Conservation (phyloP, 78 protist genomes). For the Polysphondylium violaceum region DNA sequence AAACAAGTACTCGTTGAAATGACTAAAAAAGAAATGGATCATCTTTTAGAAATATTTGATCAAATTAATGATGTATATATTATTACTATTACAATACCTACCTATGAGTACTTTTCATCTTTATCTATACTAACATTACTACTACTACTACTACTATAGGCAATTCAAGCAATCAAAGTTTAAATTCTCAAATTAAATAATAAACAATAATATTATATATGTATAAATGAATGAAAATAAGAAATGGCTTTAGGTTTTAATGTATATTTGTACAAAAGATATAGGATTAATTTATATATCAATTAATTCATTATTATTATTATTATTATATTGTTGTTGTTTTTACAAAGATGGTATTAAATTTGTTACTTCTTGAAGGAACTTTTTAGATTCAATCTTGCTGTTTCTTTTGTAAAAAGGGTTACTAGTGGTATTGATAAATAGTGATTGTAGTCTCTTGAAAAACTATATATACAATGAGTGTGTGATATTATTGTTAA, state of each 20-base stretch:
- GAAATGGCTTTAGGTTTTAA: not conserved
- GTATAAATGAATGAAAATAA: not conserved
- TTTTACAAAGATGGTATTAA: constrained; percentile 64
- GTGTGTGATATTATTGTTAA: not conserved
- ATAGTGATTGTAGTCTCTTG: constrained; percentile 51
- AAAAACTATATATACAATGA: constrained; percentile 22
- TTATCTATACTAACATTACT: not conserved
- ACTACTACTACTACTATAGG: not conserved
- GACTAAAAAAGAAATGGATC: constrained; percentile 69
- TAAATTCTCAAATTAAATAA: not conserved
- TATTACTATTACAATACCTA: not conserved
- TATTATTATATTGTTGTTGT: not conserved
- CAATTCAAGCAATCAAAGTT: constrained; percentile 35
- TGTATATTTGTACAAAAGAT: not conserved
- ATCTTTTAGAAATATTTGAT: constrained; percentile 41
- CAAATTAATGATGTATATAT: constrained; percentile 39
- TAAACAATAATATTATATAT: not conserved
- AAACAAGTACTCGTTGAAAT: constrained; percentile 53
- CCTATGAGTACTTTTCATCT: not conserved
- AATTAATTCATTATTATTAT: not conserved
- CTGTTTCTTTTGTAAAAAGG: constrained; percentile 75
- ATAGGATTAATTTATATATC: not conserved
- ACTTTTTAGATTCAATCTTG: constrained; percentile 57
- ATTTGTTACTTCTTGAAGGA: constrained; percentile 43
- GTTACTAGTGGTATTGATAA: constrained; percentile 57